Percentiles rank a stretch among this genome's conserved stretches.
These are phyloP conservation scores for Amoebophrya sp. DNA, from an alignment of 169 alveolate genomes.

Conservation along the genomic window DNA sequence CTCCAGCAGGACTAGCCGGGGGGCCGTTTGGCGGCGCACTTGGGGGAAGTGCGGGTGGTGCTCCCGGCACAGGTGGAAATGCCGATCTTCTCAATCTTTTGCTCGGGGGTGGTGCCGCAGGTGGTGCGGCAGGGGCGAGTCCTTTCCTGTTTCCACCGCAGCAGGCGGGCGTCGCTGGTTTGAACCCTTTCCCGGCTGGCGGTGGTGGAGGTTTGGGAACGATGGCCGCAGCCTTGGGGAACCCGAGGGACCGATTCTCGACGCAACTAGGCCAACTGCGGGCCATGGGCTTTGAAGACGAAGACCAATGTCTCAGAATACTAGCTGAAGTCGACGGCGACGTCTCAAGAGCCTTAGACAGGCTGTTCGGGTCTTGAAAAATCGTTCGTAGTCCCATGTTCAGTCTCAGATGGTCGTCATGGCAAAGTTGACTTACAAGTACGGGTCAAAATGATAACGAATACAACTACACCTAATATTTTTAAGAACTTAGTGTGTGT, in stretches of 20 bases:
- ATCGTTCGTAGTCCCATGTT: too few relatives aligned
- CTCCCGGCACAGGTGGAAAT: background rate
- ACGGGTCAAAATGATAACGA: too few relatives aligned
- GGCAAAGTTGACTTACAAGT: too few relatives aligned
- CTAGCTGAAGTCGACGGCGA: background rate
- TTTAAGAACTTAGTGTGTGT: too few relatives aligned
- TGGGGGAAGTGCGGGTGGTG: background rate
- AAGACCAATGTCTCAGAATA: background rate
- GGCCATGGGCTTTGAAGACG: background rate
- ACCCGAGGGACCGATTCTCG: background rate
- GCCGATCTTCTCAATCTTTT: background rate
- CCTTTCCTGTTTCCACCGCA: too few relatives aligned
- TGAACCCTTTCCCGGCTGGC: too few relatives aligned
- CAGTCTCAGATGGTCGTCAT: too few relatives aligned
- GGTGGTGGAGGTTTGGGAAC: background rate
- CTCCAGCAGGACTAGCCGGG: background rate
- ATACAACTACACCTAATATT: too few relatives aligned
- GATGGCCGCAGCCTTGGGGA: background rate
- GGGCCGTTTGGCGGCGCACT: background rate
- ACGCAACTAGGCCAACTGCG: background rate
- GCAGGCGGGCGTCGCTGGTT: too few relatives aligned
- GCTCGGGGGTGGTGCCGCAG: background rate
- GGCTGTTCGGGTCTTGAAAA: background rate
- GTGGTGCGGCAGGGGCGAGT: background rate
- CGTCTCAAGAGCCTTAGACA: background rate